Percentiles rank a stretch among this genome's conserved stretches.
Evolutionary conservation across 352 stramenopile species (phyloP).

Genomic region (Phytophthora pseudosyringae): DNA sequence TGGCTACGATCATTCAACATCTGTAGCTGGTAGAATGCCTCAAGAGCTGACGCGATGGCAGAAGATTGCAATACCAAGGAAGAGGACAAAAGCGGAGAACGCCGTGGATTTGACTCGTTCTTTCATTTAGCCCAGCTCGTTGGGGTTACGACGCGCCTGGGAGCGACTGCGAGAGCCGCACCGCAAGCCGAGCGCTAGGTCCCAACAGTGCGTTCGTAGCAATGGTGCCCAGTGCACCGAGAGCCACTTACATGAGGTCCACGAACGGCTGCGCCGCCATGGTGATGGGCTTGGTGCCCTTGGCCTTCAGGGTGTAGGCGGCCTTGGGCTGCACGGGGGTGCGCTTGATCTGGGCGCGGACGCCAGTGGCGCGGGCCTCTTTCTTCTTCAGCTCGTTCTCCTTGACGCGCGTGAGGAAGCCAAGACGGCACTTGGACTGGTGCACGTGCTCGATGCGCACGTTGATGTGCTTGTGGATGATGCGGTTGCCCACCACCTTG

Average conservation of each 20-base stretch:
- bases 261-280: conserved; percentile 98
- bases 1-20: background rate
- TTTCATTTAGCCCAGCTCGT: conserved; percentile 45
- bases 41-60: background rate
- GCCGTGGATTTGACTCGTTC: conserved; percentile 49
- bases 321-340: conserved; percentile 94
- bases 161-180: conserved; percentile 4
- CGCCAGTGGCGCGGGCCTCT: conserved; percentile 92
- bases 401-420: conserved; percentile 98
- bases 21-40: background rate
- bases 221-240: conserved; percentile 18
- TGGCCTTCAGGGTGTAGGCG: conserved; percentile 94
- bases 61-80: conserved; percentile 1
- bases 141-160: conserved; percentile 29
- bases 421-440: conserved; percentile 98
- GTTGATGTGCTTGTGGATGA: conserved; percentile 99
- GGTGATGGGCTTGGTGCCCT: conserved; percentile 92
- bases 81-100: conserved; percentile 17
- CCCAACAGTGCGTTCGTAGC: conserved; percentile 30
- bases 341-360: conserved; percentile 96
- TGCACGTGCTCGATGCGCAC: conserved; percentile 99
- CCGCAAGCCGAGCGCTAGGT: conserved; percentile 14
- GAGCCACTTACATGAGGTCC: conserved; percentile 96
- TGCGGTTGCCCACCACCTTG: conserved; percentile 98
- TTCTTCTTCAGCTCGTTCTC: conserved; percentile 98